These are phyloP conservation scores for Globisporangium ultimum DNA, from an alignment of 352 stramenopile genomes.

Conservation along the genomic window DNA sequence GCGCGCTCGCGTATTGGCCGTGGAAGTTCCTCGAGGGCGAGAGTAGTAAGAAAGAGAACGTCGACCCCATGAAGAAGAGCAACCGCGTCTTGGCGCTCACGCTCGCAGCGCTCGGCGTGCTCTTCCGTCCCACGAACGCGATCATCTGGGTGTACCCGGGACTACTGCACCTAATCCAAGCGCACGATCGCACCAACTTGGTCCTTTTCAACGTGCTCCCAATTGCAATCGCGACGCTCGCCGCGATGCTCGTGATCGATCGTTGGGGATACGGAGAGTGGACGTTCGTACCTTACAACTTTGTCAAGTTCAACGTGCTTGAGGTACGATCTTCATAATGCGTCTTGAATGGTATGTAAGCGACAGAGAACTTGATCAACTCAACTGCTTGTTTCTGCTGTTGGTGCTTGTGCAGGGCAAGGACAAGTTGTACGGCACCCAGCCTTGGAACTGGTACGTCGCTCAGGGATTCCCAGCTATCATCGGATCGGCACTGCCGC, in stretches of 20 bases:
- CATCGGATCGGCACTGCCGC: conserved; percentile 46
- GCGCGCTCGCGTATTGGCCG: conserved; percentile 72
- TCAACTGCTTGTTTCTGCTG: background rate
- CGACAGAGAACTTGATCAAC: too few species aligned
- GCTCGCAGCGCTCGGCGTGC: conserved; percentile 63
- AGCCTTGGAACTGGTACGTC: conserved; percentile 86
- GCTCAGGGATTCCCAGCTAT: conserved; percentile 72
- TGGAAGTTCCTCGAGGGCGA: conserved; percentile 53
- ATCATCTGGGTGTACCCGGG: conserved; percentile 77
- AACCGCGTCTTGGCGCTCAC: conserved; percentile 43
- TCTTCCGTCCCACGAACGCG: conserved; percentile 81
- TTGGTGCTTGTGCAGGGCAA: conserved; percentile 45
- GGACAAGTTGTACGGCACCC: conserved; percentile 74
- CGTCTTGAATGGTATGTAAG: too few species aligned
- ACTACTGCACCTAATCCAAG: conserved; percentile 47
- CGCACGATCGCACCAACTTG: conserved; percentile 31
- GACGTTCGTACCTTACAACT: conserved; percentile 86
- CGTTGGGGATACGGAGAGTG: conserved; percentile 70
- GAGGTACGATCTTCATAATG: conserved; percentile 31
- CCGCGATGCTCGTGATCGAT: conserved; percentile 73
- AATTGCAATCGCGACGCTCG: conserved; percentile 50
- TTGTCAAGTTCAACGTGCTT: conserved; percentile 85
- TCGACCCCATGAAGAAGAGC: conserved; percentile 18
- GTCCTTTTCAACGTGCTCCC: conserved; percentile 48
- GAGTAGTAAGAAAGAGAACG: conserved; percentile 36